Evolutionary conservation across 768 basidiomycete genomes (phyloP).

Genomic region (Leccinum rimulosum): DNA sequence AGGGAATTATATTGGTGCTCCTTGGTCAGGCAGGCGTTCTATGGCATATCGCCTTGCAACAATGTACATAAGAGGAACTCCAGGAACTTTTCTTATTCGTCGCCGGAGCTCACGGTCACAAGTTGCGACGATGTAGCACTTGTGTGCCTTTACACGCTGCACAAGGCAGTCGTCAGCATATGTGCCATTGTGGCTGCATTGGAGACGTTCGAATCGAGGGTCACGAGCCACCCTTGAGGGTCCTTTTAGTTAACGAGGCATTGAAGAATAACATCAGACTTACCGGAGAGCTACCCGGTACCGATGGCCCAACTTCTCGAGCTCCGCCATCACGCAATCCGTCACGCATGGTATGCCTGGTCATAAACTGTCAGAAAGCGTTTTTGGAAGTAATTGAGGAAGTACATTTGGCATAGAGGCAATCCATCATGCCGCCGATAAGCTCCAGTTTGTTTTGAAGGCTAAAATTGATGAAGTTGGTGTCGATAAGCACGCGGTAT

Average conservation of each 20-base stretch:
- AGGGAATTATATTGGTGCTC: slow-evolving; percentile 56
- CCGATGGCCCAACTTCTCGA: slow-evolving; percentile 95
- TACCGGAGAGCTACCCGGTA: slow-evolving; percentile 94
- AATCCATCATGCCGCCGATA: slow-evolving; percentile 99
- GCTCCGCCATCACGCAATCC: slow-evolving; percentile 97
- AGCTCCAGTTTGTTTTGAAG: slow-evolving; percentile 98
- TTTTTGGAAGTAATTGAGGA: neutral
- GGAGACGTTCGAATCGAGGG: slow-evolving; percentile 91
- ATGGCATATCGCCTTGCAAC: slow-evolving; percentile 90
- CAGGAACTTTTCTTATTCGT: slow-evolving; percentile 88
- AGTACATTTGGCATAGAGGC: slow-evolving; percentile 94
- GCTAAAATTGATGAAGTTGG: slow-evolving; percentile 99
- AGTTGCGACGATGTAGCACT: slow-evolving; percentile 96
- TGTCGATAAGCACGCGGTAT: slow-evolving; percentile 96
- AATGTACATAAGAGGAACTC: slow-evolving; percentile 97
- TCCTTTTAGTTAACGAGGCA: slow-evolving; percentile 5
- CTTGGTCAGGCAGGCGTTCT: slow-evolving; percentile 92
- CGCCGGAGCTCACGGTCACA: slow-evolving; percentile 94
- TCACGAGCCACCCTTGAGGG: slow-evolving; percentile 89
- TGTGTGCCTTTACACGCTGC: slow-evolving; percentile 90
- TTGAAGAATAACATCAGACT: slow-evolving; percentile 25
- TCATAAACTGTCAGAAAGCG: slow-evolving; percentile 5
- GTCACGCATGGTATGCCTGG: slow-evolving; percentile 98
- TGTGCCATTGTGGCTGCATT: slow-evolving; percentile 91
- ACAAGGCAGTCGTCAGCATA: slow-evolving; percentile 99